These are phyloP conservation scores for Kalanchoe fedtschenkoi DNA, from an alignment of 164 flowering plant species.

Conservation along the genomic window DNA sequence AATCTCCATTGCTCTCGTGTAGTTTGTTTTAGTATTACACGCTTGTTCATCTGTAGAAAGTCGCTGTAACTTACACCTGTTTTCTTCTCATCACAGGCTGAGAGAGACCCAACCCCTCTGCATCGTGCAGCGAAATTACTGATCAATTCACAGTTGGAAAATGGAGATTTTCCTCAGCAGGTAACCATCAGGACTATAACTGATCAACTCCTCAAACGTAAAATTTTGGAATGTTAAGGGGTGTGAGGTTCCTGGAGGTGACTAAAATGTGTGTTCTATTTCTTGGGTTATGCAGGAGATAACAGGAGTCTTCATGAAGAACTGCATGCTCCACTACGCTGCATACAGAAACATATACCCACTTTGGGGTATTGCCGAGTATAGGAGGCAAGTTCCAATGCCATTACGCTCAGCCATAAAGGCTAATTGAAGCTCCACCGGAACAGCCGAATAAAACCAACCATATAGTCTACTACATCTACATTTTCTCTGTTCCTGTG, in stretches of 20 bases:
- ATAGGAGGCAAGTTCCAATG: neutral
- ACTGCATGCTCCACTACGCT: slow-evolving; percentile 4
- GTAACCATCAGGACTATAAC: neutral
- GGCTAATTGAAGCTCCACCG: neutral
- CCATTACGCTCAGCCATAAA: neutral
- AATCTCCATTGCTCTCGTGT: too few relatives aligned
- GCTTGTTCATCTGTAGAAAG: too few relatives aligned
- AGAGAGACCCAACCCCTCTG: too few relatives aligned
- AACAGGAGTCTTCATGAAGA: slow-evolving; percentile 3
- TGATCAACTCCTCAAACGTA: neutral
- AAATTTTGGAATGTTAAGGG: too few relatives aligned
- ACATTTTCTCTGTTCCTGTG: too few relatives aligned
- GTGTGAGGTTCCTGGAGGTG: too few relatives aligned
- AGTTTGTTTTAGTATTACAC: too few relatives aligned
- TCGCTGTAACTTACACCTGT: too few relatives aligned
- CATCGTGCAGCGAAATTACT: too few relatives aligned
- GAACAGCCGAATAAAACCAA: neutral
- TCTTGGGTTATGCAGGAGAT: neutral
- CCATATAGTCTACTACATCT: neutral
- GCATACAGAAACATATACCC: slow-evolving; percentile 2
- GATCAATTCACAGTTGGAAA: too few relatives aligned
- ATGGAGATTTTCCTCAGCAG: slow-evolving; percentile 7
- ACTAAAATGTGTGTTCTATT: neutral
- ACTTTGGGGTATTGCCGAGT: slow-evolving; percentile 1
- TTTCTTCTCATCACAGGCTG: too few relatives aligned